phyloP scores from a whole-genome alignment of 1,284 basidiomycete genomes.

The Irpex rosettiformis region DNA sequence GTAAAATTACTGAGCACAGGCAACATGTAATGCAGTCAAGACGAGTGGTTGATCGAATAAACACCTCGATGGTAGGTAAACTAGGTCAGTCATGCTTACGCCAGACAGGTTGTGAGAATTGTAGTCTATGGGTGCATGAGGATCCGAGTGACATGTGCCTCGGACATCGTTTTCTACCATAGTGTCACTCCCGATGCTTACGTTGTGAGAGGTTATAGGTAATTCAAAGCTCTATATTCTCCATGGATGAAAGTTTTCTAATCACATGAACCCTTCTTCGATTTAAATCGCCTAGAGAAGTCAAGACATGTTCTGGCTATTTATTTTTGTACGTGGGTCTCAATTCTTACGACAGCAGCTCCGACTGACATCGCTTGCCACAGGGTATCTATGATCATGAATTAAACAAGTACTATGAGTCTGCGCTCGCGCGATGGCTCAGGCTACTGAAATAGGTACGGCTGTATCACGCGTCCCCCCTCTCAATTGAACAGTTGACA shows the following conservation, averaged over 20 bases:
- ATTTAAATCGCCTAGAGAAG: too few relatives aligned
- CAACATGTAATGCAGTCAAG: too few relatives aligned
- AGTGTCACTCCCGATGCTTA: background rate
- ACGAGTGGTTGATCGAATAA: background rate
- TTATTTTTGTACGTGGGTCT: too few relatives aligned
- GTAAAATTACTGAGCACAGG: too few relatives aligned
- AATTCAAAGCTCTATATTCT: too few relatives aligned
- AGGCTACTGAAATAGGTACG: background rate
- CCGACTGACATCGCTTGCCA: background rate
- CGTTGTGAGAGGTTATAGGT: too few relatives aligned
- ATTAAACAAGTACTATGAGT: background rate
- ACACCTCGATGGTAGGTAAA: background rate
- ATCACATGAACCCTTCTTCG: too few relatives aligned
- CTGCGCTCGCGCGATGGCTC: background rate
- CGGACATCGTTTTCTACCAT: background rate
- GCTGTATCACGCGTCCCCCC: background rate
- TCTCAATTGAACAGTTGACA: background rate
- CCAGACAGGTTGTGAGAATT: background rate
- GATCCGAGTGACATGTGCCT: background rate
- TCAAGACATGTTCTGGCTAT: too few relatives aligned
- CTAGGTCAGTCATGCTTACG: background rate
- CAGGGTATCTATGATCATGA: background rate
- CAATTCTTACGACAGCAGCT: background rate
- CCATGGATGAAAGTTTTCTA: too few relatives aligned
- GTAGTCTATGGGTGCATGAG: background rate